Base-by-base conservation (phyloP, 192 early-diverging fungal species). In the Piromyces sp. region DNA sequence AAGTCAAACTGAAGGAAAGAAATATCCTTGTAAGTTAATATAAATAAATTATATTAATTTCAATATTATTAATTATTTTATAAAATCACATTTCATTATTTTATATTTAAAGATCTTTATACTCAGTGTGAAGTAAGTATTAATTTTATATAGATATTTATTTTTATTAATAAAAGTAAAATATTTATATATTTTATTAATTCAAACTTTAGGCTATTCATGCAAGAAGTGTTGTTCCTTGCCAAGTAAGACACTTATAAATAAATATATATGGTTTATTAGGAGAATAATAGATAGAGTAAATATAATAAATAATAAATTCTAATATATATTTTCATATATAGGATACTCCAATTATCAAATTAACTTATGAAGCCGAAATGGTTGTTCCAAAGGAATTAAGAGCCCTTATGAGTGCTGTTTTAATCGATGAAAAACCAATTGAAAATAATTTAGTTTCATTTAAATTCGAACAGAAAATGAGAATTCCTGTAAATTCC, bases 371-470 rank as follows among this genome's bases (percentile, higher is more conserved):
- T 85, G 90, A 89, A n/a, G 96, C 97, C 26, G 87, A 89, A 33
- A 89, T 99, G 68, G 88, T 87, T 26, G 94, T 91, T 14, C 95
- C 94, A 22, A 85, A 89, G 30, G 85, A 92, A 79, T 89, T 97
- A 79, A 93, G 91, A n/a, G 96, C 94, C 29, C 89, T 99, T 81
- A 98, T 99, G 97, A 94, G 93, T 81, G 98, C 96, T 30, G 88
- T 98, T 29, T 85, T 90, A 13, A 89, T 87, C 30, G 91, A 91
- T n/a, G 89, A 91, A 30, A 85, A 86, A 33, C 79, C 36, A 11
- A 80, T n/a, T n/a, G 90, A 86, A 78, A 87, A 90, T 80, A 85
- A 84, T 80, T 82, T 84, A 13, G 86, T 87, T 68, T 90, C 91
- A 7, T 99, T 90, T 86, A 90, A 87, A 30, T 99, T 97, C 85